Percentiles rank a stretch among this genome's conserved stretches.
Evolutionary conservation across 78 protist species (phyloP).

Genomic region (Dictyostelium brefeldianum): DNA sequence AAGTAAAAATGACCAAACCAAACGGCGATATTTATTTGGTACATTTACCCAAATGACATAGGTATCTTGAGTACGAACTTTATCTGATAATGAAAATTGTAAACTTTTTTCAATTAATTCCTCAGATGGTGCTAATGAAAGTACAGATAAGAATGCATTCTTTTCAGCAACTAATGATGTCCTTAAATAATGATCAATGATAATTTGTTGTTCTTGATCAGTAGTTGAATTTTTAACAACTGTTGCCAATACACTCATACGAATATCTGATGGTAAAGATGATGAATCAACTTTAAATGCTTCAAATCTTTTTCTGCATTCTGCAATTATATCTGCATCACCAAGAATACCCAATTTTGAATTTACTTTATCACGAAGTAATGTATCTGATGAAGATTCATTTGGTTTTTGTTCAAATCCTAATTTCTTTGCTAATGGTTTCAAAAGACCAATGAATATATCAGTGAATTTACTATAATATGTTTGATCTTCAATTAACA

Average conservation of each 20-base stretch:
- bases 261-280: conserved; percentile 22
- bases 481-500: not conserved
- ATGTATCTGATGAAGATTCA: conserved; percentile 24
- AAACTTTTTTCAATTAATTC: conserved; percentile 3
- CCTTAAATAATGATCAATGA: conserved; percentile 17
- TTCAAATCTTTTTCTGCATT: conserved; percentile 54
- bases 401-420: conserved; percentile 45
- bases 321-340: not conserved
- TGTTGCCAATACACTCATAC: not conserved
- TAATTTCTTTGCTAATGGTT: conserved; percentile 22
- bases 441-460: conserved; percentile 17
- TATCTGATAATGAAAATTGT: conserved; percentile 9
- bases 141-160: not conserved
- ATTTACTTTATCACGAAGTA: conserved; percentile 29
- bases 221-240: conserved; percentile 14
- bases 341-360: conserved; percentile 18
- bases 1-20: conserved; percentile 34
- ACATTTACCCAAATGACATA: conserved; percentile 11
- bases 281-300: not conserved
- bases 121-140: not conserved
- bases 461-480: not conserved
- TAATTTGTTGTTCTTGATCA: not conserved
- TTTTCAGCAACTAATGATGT: conserved; percentile 17
- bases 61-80: conserved; percentile 47
- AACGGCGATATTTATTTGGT: not conserved